Percentiles rank a stretch among this genome's conserved stretches.
These are phyloP conservation scores for Apophysomyces ossiformis DNA, from an alignment of 371 early-diverging fungal species.

Conservation along the genomic window DNA sequence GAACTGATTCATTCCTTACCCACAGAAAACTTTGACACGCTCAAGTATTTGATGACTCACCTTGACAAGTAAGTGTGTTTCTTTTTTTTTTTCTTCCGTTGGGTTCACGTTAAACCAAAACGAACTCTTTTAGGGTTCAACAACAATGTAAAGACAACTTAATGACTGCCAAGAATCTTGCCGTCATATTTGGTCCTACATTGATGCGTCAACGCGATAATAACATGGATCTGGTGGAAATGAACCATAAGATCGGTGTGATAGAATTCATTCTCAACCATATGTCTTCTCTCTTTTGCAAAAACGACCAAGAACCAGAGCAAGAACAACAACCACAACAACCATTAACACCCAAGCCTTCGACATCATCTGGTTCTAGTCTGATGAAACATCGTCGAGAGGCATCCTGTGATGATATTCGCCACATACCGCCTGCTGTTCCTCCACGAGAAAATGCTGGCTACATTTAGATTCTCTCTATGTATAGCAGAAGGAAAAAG, in stretches of 20 bases:
- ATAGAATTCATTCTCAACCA: constrained; percentile 69
- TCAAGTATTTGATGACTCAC: constrained; percentile 46
- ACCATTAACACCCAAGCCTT: background rate
- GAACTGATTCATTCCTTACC: constrained; percentile 41
- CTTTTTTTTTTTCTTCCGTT: too few relatives aligned
- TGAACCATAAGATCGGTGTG: constrained; percentile 74
- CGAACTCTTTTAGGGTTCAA: constrained; percentile 49
- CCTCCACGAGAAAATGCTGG: constrained; percentile 47
- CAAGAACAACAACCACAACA: background rate
- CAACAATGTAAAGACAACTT: constrained; percentile 66
- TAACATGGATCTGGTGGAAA: constrained; percentile 75
- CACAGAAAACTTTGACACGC: constrained; percentile 46
- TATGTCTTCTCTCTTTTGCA: constrained; percentile 38
- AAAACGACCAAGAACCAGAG: constrained; percentile 8
- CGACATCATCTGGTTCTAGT: constrained; percentile 18
- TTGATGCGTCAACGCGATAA: constrained; percentile 76
- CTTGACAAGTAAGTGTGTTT: constrained; percentile 35
- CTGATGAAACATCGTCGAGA: constrained; percentile 33
- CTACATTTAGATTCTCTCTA: constrained; percentile 32
- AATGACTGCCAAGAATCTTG: constrained; percentile 89
- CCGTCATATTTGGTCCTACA: constrained; percentile 94
- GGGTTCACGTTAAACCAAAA: background rate
- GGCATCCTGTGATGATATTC: constrained; percentile 25
- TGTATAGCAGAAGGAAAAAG: background rate
- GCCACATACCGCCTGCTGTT: constrained; percentile 34